Evolutionary conservation across 2,329 filamentous ascomycete species (phyloP), one percentile per base, ranked within the genome.

Genomic region (Hypoxylon sp.): DNA sequence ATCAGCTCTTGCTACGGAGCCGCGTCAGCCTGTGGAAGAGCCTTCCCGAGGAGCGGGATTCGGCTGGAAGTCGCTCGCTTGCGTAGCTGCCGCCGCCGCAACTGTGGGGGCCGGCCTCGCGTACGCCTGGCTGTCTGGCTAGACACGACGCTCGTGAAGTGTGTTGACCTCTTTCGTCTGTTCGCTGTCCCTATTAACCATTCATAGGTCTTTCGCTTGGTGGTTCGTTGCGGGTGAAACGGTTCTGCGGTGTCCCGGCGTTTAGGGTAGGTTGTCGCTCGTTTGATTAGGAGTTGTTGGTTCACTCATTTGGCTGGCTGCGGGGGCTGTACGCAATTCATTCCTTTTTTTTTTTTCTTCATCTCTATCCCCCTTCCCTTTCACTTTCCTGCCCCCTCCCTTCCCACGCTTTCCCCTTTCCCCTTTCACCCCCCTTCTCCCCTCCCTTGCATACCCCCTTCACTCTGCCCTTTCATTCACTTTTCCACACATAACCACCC

Each of bases 31-130:
- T 38, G 11, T 11, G 13, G 53, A 57, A 47, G 55, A 48, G 38
- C 29, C 47, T 17, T 9, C 33, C 1, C 15, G 15, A 29, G 48
- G 13, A 35, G 49, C 48, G 2, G 54, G 54, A 7, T 58, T 60
- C 26, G 61, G 58, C n/a, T 63, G 61, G 61, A 63, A 63, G 48
- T 58, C 58, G 4, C 46, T 63, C 27, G 61, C 61, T 48, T 60
- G 57, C 53, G 58, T 60, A 24, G 61, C 55, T 20, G 61, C 43
- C 35, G 52, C 51, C 3, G 57, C 61, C 23, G 60, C 60, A 5
- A 27, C 54, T 10, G 45, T 63, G n/a, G 57, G 57, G 3, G 61
- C 61, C 18, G 58, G 61, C 7, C 35, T 63, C 9, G 61, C 61
- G n/a, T 63, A 61, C 29, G 58, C 58, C 48, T 63, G 58, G 58